Percentiles rank a stretch among this genome's conserved stretches.
These are phyloP conservation scores for Sporothrix variecibatus DNA, from an alignment of 2,329 filamentous ascomycete species.

Conservation along the genomic window DNA sequence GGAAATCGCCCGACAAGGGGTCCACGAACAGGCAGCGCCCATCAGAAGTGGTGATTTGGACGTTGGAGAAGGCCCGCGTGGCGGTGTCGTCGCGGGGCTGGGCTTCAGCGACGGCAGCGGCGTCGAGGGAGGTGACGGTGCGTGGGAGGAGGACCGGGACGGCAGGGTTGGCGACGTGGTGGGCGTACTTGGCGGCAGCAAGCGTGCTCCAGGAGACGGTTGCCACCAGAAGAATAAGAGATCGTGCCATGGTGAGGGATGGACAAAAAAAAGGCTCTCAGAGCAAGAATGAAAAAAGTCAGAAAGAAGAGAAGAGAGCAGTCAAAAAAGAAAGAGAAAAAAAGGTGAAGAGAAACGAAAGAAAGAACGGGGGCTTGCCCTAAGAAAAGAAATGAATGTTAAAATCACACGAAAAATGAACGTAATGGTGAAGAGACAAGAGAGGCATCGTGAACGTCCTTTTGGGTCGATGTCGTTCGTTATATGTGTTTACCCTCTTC, in stretches of 20 bases:
- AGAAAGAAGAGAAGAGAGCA: slow-evolving; percentile 26
- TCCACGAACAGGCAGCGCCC: slow-evolving; percentile 51
- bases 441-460: background rate
- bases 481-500: background rate
- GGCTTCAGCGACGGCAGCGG: slow-evolving; percentile 47
- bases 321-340: background rate
- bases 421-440: slow-evolving; percentile 26
- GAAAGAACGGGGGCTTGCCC: slow-evolving; percentile 37
- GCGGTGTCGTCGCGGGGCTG: slow-evolving; percentile 49
- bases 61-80: slow-evolving; percentile 47
- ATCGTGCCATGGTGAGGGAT: background rate
- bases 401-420: slow-evolving; percentile 29
- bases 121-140: slow-evolving; percentile 46
- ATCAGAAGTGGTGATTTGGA: slow-evolving; percentile 48
- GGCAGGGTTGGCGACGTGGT: background rate
- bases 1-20: slow-evolving; percentile 50
- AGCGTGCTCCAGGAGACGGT: slow-evolving; percentile 30
- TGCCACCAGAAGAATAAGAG: slow-evolving; percentile 18
- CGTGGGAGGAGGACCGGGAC: slow-evolving; percentile 34
- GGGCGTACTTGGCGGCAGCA: slow-evolving; percentile 31
- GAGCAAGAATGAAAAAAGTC: background rate
- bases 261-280: background rate
- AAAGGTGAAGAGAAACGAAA: slow-evolving; percentile 7
- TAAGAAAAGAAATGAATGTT: slow-evolving; percentile 36
- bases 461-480: background rate